Evolutionary conservation across 2,329 filamentous ascomycete genomes (phyloP), one percentile per base, ranked within the genome.

Genomic region (Pseudogymnoascus sp.): DNA sequence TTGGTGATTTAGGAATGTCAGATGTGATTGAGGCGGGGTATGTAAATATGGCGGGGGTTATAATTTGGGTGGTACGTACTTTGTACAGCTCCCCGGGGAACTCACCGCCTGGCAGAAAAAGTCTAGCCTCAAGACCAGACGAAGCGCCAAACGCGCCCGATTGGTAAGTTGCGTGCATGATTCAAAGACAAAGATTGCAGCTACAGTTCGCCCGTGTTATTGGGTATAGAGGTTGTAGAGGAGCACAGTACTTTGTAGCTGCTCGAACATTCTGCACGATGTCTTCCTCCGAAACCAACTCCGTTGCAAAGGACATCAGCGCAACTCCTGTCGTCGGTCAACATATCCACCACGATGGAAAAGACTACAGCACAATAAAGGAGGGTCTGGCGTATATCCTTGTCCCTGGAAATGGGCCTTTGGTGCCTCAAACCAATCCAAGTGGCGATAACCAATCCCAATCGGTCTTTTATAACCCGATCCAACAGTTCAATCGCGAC

Each of bases 401-500:
- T 11, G 82, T 87, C 11, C 86, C 86, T 1, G 78, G 78, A 35
- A 76, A 77, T 31, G 78, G 77, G 11, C 76, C 79, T n/a, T 79
- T 77, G 24, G 71, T 79, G 68, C 73, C 78, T 67, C 72, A 82
- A 75, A 68, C 74, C 2, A 75, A 66, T 60, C 75, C 65, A 65
- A 72, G 80, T 63, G 83, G 85, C 70, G 78, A 82, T 64, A 83
- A 87, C 61, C 81, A 85, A 69, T 81, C 86, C 40, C 84, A 87
- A 69, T 89, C 93, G 70, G 96, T 99, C 63, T 99, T 99, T 73
- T 99, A 99, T 82, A 99, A 99, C 70, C 93, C 95, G 0, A 97
- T 99, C 62, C 95, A 99, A 74, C 95, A 99, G 74, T 99, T 98
- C 81, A 99, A 99, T 76, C 89, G 96, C 56, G 95, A 99, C 73